A percentile compares a stretch with the other conserved stretches of the same genome.
Conservation (phyloP, 768 basidiomycete genomes). For the Leucosporidium creatinivorum region DNA sequence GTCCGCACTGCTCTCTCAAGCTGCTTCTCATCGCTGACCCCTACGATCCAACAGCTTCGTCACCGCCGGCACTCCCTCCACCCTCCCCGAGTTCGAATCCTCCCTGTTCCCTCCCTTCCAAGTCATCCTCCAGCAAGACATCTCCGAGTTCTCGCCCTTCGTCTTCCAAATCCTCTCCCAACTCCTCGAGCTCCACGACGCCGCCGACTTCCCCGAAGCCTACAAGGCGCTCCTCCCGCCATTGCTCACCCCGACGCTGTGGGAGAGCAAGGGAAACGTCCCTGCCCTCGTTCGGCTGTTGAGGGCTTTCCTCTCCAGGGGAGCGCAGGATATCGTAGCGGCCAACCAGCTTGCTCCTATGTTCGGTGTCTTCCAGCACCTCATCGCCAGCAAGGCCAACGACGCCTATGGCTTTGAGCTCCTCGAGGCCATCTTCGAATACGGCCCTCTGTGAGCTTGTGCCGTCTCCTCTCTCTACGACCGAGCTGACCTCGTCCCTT, state of each 20-base stretch:
- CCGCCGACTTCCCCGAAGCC: conserved; percentile 55
- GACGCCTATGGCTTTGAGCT: conserved; percentile 90
- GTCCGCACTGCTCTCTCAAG: conserved; percentile 16
- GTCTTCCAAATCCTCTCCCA: conserved; percentile 94
- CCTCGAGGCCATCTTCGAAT: conserved; percentile 63
- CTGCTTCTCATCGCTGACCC: neutral
- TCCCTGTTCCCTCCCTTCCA: conserved; percentile 81
- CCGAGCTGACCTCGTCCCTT: neutral
- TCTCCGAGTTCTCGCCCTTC: conserved; percentile 95
- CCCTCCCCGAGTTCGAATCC: conserved; percentile 67
- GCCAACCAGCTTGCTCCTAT: conserved; percentile 67
- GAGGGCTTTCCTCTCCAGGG: conserved; percentile 70
- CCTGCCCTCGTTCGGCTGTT: conserved; percentile 85
- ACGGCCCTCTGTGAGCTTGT: conserved; percentile 62
- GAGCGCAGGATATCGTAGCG: conserved; percentile 58
- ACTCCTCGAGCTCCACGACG: conserved; percentile 75
- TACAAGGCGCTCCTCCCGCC: conserved; percentile 75
- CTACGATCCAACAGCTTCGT: conserved; percentile 81
- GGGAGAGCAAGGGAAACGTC: conserved; percentile 91
- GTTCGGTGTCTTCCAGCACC: conserved; percentile 82
- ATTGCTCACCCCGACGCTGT: conserved; percentile 72
- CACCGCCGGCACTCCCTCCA: conserved; percentile 59
- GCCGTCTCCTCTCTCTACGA: neutral
- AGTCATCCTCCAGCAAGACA: conserved; percentile 79
- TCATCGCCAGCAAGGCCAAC: conserved; percentile 69